A percentile compares a stretch with the other conserved stretches of the same genome.
Conservation (phyloP, 176 grass and related monocot species). For the Phragmites australis region DNA sequence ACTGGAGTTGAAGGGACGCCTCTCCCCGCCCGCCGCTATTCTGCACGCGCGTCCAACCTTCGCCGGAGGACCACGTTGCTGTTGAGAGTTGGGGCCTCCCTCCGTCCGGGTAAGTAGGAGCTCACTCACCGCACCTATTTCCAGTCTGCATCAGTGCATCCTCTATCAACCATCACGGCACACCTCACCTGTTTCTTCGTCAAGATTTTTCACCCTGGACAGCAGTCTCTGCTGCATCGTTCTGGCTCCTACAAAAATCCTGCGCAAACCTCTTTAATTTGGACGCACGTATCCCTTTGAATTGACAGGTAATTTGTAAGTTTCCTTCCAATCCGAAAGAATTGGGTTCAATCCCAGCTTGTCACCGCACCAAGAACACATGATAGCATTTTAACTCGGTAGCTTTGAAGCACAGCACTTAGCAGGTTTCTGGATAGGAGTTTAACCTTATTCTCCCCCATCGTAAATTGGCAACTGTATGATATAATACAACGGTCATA, state of each 20-base stretch:
- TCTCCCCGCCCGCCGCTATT: too few relatives aligned
- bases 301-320: neutral
- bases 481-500: conserved; percentile 37
- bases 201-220: neutral
- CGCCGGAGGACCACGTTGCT: too few relatives aligned
- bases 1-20: too few relatives aligned
- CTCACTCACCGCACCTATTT: neutral
- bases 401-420: neutral
- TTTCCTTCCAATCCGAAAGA: neutral
- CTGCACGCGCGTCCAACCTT: too few relatives aligned
- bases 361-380: neutral
- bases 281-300: neutral
- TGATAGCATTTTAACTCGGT: neutral
- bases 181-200: neutral
- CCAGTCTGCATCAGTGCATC: neutral
- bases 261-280: neutral
- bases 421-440: neutral
- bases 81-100: neutral
- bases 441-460: conserved; percentile 16
- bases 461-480: conserved; percentile 6
- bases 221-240: neutral
- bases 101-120: neutral
- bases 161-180: neutral
- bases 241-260: neutral
- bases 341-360: neutral